A percentile compares a stretch with the other conserved stretches of the same genome.
Conservation (phyloP, 345 rosid genomes). For the Xanthoceras sorbifolium region DNA sequence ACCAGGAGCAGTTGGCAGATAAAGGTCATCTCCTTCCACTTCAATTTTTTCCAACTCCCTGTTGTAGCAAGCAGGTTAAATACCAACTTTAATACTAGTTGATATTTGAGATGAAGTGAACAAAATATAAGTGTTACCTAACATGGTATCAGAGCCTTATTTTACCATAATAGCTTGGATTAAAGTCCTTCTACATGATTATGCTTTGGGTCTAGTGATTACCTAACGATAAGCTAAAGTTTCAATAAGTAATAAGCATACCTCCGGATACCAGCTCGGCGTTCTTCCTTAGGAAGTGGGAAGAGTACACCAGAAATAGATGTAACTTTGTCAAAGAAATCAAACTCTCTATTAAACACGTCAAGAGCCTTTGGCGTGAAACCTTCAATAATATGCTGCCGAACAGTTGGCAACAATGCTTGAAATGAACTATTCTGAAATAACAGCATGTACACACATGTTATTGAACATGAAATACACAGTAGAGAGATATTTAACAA, state of each 20-base stretch:
- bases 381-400: constrained; percentile 83
- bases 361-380: constrained; percentile 77
- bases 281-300: constrained; percentile 92
- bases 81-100: constrained; percentile 20
- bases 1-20: constrained; percentile 91
- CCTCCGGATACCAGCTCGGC: constrained; percentile 95
- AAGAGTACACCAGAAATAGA: constrained; percentile 81
- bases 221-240: neutral
- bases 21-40: constrained; percentile 84
- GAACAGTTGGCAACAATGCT: constrained; percentile 72
- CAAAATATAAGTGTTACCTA: neutral
- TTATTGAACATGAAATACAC: constrained; percentile 3
- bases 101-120: neutral
- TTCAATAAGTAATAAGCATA: constrained; percentile 30
- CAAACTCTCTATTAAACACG: constrained; percentile 82
- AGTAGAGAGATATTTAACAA: neutral
- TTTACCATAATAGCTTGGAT: neutral
- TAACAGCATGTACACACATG: constrained; percentile 20
- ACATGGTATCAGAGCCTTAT: neutral
- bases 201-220: neutral
- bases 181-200: neutral
- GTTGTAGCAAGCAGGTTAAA: constrained; percentile 24
- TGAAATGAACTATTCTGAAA: constrained; percentile 84
- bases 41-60: constrained; percentile 96
- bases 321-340: constrained; percentile 94